phyloP scores from a whole-genome alignment of 495 filamentous ascomycete genomes.

The Aspergillus kassunensis region DNA sequence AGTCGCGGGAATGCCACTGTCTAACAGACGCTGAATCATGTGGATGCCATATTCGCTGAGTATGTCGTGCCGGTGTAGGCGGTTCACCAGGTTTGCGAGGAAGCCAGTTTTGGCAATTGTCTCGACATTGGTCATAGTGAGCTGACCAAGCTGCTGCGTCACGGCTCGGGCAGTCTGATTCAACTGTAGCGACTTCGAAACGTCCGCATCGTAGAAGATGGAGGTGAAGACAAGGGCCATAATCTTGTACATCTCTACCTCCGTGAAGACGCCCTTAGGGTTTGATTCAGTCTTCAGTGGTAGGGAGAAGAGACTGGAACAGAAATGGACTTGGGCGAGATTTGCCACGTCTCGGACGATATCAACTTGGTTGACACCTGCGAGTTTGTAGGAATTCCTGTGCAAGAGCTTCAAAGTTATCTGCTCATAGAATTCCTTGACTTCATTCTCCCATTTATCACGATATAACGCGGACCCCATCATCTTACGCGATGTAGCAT shows the following conservation, averaged over 20 bases:
- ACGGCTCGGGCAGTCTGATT: slow-evolving; percentile 52
- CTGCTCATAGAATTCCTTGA: slow-evolving; percentile 49
- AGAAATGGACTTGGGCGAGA: slow-evolving; percentile 56
- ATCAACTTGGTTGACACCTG: slow-evolving; percentile 54
- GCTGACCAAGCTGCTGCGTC: slow-evolving; percentile 54
- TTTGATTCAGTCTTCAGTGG: slow-evolving; percentile 61
- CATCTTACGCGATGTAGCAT: slow-evolving; percentile 44
- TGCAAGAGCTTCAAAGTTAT: slow-evolving; percentile 50
- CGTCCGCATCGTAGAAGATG: slow-evolving; percentile 64
- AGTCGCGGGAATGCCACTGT: slow-evolving; percentile 51
- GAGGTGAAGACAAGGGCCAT: slow-evolving; percentile 57
- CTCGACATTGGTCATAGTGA: slow-evolving; percentile 61
- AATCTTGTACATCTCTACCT: slow-evolving; percentile 56
- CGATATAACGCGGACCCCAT: slow-evolving; percentile 46
- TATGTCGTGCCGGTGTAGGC: slow-evolving; percentile 38
- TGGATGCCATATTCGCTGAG: slow-evolving; percentile 63
- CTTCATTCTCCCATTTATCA: slow-evolving; percentile 47
- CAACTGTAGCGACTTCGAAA: slow-evolving; percentile 58
- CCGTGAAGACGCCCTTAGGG: slow-evolving; percentile 52
- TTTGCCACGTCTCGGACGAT: slow-evolving; percentile 63
- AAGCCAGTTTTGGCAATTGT: slow-evolving; percentile 47
- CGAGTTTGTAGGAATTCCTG: slow-evolving; percentile 47
- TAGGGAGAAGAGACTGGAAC: slow-evolving; percentile 58
- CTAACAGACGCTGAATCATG: slow-evolving; percentile 64
- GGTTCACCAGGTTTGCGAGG: slow-evolving; percentile 44